Conservation (phyloP, 1,284 basidiomycete species). For the Agroathelia rolfsii region DNA sequence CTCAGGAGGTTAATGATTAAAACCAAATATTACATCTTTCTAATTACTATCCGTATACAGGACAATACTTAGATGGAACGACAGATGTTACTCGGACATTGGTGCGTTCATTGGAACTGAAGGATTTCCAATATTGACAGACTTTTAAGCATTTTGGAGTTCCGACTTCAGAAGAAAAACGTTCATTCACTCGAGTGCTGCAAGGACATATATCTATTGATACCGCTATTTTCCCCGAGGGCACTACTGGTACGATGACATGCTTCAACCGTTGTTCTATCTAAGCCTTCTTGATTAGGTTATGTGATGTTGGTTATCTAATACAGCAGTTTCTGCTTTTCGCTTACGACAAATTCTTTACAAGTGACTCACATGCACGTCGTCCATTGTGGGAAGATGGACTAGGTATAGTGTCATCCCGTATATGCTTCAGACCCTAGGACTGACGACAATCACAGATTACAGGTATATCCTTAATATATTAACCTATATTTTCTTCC, state of each 20-base stretch:
- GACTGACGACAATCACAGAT: slow-evolving; percentile 19
- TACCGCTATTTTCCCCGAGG: slow-evolving; percentile 75
- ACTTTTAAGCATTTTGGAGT: slow-evolving; percentile 75
- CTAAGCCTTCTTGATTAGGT: slow-evolving; percentile 20
- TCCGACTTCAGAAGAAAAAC: slow-evolving; percentile 74
- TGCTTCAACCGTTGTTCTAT: neutral
- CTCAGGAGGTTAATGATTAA: slow-evolving; percentile 59
- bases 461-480: slow-evolving; percentile 29
- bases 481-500: slow-evolving; percentile 1
- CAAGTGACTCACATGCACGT: slow-evolving; percentile 79
- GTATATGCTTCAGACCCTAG: slow-evolving; percentile 1
- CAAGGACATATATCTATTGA: slow-evolving; percentile 96
- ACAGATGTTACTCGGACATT: slow-evolving; percentile 90
- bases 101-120: slow-evolving; percentile 31
- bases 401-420: slow-evolving; percentile 40
- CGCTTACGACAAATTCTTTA: no score
- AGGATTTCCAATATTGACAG: slow-evolving; percentile 4
- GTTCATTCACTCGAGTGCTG: slow-evolving; percentile 87
- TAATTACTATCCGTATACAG: slow-evolving; percentile 30
- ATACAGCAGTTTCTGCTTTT: slow-evolving; percentile 1
- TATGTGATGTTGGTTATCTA: slow-evolving; percentile 42
- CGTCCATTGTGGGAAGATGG: slow-evolving; percentile 87
- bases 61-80: slow-evolving; percentile 88
- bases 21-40: slow-evolving; percentile 1
- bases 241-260: slow-evolving; percentile 64